phyloP scores from a whole-genome alignment of 2,329 filamentous ascomycete genomes.

The Teratosphaeria epicoccoides region DNA sequence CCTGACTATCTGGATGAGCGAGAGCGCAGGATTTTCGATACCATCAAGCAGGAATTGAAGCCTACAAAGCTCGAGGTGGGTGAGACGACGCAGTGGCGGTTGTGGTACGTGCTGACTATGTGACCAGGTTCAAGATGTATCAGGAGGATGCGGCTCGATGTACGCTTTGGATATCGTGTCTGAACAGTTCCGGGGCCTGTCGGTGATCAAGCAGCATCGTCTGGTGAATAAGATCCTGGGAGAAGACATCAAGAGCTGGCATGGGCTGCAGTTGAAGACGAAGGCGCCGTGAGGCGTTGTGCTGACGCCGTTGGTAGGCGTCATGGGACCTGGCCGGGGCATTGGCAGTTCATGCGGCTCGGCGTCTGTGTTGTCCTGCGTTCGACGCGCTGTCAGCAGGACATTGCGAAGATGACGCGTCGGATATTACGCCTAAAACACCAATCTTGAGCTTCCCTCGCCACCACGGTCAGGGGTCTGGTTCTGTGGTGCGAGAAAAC shows the following conservation, averaged over 20 bases:
- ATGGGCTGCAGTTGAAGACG: slow-evolving; percentile 72
- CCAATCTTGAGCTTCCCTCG: too few species aligned
- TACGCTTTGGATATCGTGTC: slow-evolving; percentile 72
- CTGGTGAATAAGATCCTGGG: slow-evolving; percentile 66
- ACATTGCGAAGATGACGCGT: too few species aligned
- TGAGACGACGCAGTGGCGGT: neutral
- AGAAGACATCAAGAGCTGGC: slow-evolving; percentile 70
- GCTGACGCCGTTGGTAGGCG: too few species aligned
- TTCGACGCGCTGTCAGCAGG: too few species aligned
- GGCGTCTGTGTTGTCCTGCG: too few species aligned
- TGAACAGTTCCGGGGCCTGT: slow-evolving; percentile 57
- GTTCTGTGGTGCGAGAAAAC: too few species aligned
- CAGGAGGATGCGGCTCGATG: slow-evolving; percentile 78
- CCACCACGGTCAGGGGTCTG: too few species aligned
- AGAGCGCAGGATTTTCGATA: slow-evolving; percentile 39
- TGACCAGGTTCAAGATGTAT: slow-evolving; percentile 61
- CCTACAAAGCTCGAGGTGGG: slow-evolving; percentile 38
- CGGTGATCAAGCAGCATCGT: slow-evolving; percentile 70
- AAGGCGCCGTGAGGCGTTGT: slow-evolving; percentile 38
- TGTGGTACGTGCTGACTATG: neutral
- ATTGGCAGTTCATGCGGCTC: too few species aligned
- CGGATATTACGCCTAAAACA: too few species aligned
- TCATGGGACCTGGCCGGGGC: too few species aligned
- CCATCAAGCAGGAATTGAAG: slow-evolving; percentile 32
- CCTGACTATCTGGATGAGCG: slow-evolving; percentile 38